Evolutionary conservation across 345 rosid species (phyloP), one percentile per base, ranked within the genome.

Genomic region (Arabidopsis suecica): DNA sequence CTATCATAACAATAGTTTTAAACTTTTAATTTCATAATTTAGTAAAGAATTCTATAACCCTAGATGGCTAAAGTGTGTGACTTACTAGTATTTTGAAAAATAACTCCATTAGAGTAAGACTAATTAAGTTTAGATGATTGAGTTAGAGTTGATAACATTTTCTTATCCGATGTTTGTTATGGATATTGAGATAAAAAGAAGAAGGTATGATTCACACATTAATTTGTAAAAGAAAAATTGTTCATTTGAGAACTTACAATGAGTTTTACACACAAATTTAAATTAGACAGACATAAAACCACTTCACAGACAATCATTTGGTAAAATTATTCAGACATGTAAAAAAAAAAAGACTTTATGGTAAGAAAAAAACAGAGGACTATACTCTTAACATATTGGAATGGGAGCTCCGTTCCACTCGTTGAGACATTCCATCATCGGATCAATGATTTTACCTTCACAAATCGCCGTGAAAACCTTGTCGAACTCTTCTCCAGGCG

Each of bases 341-440:
- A 22, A 16, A 34, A 7, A 34, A 37, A 33, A 30, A 37, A 30
- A 41, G 1, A 47, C 8, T 71, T 76, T 33, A 9, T 4, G 45
- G 58, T 53, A 25, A 56, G 59, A 34, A 30, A 37, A 59, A 65
- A n/a, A 64, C 32, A 47, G 68, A 48, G 53, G 47, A 75, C 30
- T 44, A 33, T 16, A 42, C 54, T 59, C 38, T 72, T 74, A 77
- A 62, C 86, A 80, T 9, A 90, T 80, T 0, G 93, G 88, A 59
- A 90, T 76, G 9, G 96, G 96, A 65, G 88, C 86, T 32, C 93
- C 93, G 44, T 90, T 83, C 96, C 93, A 90, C n/a, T 85, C 91
- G 73, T 56, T 72, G 66, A 90, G 85, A 62, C 93, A 88, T 38
- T 88, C 89, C 78, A 88, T 48, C 86, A 88, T 47, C 5, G 93